phyloP scores from a whole-genome alignment of 306 rosid species.

The Aeschynomene evenia region DNA sequence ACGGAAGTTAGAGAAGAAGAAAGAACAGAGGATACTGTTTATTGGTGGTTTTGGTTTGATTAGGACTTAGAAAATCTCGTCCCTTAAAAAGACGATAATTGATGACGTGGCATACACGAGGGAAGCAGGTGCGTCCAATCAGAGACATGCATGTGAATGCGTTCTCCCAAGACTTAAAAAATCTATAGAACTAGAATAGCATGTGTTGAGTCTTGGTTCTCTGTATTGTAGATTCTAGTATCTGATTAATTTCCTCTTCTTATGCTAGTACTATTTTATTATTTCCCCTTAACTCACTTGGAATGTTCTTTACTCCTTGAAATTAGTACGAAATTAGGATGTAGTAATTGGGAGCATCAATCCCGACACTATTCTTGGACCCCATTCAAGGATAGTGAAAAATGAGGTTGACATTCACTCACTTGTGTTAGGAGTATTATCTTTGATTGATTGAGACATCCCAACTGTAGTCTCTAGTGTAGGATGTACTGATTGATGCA shows the following conservation, averaged over 20 bases:
- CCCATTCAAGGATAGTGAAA: not conserved
- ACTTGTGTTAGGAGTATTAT: not conserved
- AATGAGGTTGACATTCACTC: not conserved
- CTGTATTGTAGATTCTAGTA: not conserved
- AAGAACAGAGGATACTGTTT: not conserved
- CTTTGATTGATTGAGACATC: not conserved
- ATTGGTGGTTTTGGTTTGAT: conserved; percentile 1
- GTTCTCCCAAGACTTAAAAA: not conserved
- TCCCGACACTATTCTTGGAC: not conserved
- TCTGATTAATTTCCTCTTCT: not conserved
- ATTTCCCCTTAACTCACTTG: conserved; percentile 13
- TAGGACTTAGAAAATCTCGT: not conserved
- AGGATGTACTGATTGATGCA: not conserved
- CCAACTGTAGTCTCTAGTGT: not conserved
- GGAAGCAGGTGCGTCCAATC: conserved; percentile 34
- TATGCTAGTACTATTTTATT: not conserved
- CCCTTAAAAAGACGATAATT: conserved; percentile 12
- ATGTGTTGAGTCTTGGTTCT: conserved; percentile 40
- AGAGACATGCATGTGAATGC: conserved; percentile 39
- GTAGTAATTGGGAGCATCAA: not conserved
- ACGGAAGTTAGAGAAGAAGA: not conserved
- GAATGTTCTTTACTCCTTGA: conserved; percentile 36
- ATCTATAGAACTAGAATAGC: not conserved
- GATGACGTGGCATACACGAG: conserved; percentile 43
- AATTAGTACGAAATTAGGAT: not conserved